Conservation (phyloP, 768 basidiomycete species). For the Cystobasidium ongulense region DNA sequence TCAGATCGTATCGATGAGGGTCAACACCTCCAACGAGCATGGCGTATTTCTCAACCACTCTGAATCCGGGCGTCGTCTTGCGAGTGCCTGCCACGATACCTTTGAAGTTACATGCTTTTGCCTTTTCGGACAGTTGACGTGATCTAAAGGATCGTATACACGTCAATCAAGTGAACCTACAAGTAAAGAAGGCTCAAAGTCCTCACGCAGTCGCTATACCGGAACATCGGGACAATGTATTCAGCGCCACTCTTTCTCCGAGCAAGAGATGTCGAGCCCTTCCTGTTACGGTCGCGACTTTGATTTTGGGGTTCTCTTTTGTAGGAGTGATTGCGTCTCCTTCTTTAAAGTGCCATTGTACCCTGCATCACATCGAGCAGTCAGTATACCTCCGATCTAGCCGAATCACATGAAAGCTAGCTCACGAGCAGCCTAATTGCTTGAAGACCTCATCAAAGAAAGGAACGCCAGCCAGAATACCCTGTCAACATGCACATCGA, state of each 20-base stretch:
- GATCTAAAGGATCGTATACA: conserved; percentile 53
- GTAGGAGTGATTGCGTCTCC: conserved; percentile 72
- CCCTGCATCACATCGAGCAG: conserved; percentile 50
- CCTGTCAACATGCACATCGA: conserved; percentile 39
- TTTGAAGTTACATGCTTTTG: conserved; percentile 65
- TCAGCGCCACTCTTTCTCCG: conserved; percentile 86
- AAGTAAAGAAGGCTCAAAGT: neutral
- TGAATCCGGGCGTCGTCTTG: conserved; percentile 95
- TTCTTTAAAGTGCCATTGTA: conserved; percentile 87
- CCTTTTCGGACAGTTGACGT: conserved; percentile 67
- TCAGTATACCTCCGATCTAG: neutral
- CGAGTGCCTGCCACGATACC: conserved; percentile 89
- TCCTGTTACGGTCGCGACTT: conserved; percentile 80
- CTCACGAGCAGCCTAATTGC: conserved; percentile 82
- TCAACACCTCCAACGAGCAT: conserved; percentile 98
- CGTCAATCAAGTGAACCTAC: neutral
- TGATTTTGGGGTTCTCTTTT: conserved; percentile 52
- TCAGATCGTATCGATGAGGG: conserved; percentile 88
- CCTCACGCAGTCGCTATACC: conserved; percentile 90
- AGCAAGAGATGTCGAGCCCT: conserved; percentile 78
- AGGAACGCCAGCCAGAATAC: conserved; percentile 82
- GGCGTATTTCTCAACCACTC: conserved; percentile 90
- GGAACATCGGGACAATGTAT: conserved; percentile 85
- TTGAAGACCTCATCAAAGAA: conserved; percentile 89
- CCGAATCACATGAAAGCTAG: conserved; percentile 36